Conservation (phyloP, 495 filamentous ascomycete species). For the Penicillium atrosanguineum region DNA sequence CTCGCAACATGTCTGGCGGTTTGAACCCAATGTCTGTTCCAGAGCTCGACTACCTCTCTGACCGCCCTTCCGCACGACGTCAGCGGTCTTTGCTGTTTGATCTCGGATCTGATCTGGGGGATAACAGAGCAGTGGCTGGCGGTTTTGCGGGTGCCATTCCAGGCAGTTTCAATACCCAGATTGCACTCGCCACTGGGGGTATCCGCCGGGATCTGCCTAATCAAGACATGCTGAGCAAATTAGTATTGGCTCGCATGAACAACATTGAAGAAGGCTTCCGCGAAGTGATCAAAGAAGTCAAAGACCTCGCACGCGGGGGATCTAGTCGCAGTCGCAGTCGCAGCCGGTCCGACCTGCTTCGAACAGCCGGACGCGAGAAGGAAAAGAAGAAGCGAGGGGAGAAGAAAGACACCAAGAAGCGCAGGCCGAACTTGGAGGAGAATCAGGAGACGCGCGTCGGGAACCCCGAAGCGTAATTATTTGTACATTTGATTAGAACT, state of each 20-base stretch:
- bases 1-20: conserved; percentile 51
- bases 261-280: conserved; percentile 81
- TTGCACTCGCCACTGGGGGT: conserved; percentile 64
- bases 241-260: conserved; percentile 92
- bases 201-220: conserved; percentile 35
- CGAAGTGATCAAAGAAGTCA: conserved; percentile 81
- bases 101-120: conserved; percentile 70
- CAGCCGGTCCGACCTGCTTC: conserved; percentile 28
- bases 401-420: conserved; percentile 29
- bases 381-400: conserved; percentile 26
- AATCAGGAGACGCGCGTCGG: conserved; percentile 21
- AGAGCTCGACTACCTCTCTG: conserved; percentile 40
- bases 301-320: conserved; percentile 47
- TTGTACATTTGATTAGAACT: not conserved
- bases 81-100: conserved; percentile 62
- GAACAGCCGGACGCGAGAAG: conserved; percentile 23
- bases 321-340: conserved; percentile 37
- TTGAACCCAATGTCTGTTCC: conserved; percentile 52
- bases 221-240: conserved; percentile 69
- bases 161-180: conserved; percentile 76
- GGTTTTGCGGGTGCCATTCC: conserved; percentile 56
- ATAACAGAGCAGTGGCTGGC: conserved; percentile 58
- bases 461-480: not conserved
- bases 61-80: conserved; percentile 29
- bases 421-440: conserved; percentile 18